Evolutionary conservation across 164 flowering plant species (phyloP).

Genomic region (Cinnamomum micranthum): DNA sequence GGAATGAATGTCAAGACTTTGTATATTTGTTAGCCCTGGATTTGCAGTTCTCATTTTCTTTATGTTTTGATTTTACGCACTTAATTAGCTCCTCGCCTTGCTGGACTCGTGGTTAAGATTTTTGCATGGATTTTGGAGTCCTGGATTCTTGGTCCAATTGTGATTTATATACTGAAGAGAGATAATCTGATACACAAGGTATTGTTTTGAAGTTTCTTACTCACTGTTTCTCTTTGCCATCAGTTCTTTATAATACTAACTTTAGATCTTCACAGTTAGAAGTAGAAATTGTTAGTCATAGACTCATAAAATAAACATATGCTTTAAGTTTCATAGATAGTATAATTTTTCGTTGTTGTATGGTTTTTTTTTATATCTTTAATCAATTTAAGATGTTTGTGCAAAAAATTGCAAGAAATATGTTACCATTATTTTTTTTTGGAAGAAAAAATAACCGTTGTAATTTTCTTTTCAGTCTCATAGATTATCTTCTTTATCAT

Average conservation of each 20-base stretch:
- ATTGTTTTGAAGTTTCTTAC: conserved; percentile 5
- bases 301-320: background rate
- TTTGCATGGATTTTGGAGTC: conserved; percentile 74
- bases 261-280: background rate
- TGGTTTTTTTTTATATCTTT: no score
- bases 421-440: no score
- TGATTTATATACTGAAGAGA: conserved; percentile 53
- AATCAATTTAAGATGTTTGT: no score
- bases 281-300: no score
- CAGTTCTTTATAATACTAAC: background rate
- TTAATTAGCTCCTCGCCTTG: conserved; percentile 76
- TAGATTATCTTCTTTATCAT: no score
- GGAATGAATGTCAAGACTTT: no score
- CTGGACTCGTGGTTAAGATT: conserved; percentile 64
- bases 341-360: no score
- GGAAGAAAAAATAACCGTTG: no score
- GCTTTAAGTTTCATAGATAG: background rate
- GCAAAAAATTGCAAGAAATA: no score
- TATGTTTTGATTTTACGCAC: background rate
- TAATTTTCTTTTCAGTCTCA: no score
- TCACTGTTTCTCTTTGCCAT: background rate
- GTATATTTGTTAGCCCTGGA: background rate
- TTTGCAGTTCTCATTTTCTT: background rate
- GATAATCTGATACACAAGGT: conserved; percentile 83
- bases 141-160: conserved; percentile 41